These are phyloP conservation scores for Logfia minima DNA, from an alignment of 129 eudicot genomes.

Conservation along the genomic window DNA sequence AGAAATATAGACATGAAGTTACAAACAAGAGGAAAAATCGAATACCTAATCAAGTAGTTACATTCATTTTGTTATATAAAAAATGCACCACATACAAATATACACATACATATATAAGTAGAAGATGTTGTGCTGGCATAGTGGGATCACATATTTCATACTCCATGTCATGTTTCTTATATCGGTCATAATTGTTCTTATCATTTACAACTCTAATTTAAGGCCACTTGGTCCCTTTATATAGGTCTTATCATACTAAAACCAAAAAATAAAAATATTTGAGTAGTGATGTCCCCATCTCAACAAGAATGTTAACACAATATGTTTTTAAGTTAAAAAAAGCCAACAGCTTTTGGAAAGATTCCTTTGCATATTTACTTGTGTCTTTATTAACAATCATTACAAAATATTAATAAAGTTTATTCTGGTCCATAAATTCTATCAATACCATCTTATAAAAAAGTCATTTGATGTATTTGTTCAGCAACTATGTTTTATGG, in stretches of 20 bases:
- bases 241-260: not conserved
- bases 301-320: not conserved
- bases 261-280: not conserved
- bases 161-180: not conserved
- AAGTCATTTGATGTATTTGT: not conserved
- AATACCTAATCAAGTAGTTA: not conserved
- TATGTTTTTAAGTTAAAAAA: not conserved
- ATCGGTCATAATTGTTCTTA: slow-evolving; percentile 3
- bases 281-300: not conserved
- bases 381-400: not conserved
- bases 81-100: not conserved
- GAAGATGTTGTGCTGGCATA: not conserved
- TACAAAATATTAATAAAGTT: not conserved
- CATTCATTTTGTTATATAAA: not conserved
- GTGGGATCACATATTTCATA: slow-evolving; percentile 15
- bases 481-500: not conserved
- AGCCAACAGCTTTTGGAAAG: not conserved
- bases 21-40: not conserved
- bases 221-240: slow-evolving; percentile 18
- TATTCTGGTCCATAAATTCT: not conserved
- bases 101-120: not conserved
- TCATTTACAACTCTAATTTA: not conserved
- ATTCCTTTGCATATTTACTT: not conserved
- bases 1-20: not conserved
- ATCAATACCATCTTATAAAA: not conserved